Evolutionary conservation across 1,139 yeast genomes (phyloP), one percentile per base, ranked within the genome.

Genomic region (Candida tetrigidarum): DNA sequence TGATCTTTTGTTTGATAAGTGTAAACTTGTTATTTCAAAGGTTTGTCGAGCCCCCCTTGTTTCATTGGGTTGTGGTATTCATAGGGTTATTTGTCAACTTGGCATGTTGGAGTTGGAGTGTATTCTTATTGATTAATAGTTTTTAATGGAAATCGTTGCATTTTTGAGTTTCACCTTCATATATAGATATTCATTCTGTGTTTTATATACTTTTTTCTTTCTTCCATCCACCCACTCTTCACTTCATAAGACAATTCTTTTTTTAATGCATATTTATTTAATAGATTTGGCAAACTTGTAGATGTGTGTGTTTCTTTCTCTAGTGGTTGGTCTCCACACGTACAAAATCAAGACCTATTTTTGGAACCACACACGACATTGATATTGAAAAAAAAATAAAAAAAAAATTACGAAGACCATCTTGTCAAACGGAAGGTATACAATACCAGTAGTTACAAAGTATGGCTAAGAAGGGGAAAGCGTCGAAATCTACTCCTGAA

Each of bases 1-100:
- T 71, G 41, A 51, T 67, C 7, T 65, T 71, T 49, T 59, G 71
- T 51, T 57, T 68, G 60, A 53, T 64, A 23, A 63, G 71, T 52
- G 59, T 70, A 26, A 63, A 64, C 49, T 54, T 70, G 39, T 60
- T 56, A 50, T 59, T 61, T 42, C 66, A 62, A 48, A 55, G 76
- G 29, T 66, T 60, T 45, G 45, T 50, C 29, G 49, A 56, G 1
- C 55, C 69, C 1, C 72, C 73, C 2, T 39, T 52, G 19, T 55
- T 56, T 20, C 75, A 69, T 50, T 42, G 60, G 22, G 50, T 57
- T 30, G 51, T 67, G 36, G 51, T 66, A 3, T 67, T 68, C 69
- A 51, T 59, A 26, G 71, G 71, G 2, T 62, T 68, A 37, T 43
- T 54, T 2, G 55, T 66, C 30, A 72, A 67, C 37, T 53, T 58